Evolutionary conservation across 2,329 filamentous ascomycete genomes (phyloP).

Genomic region (Cordyceps fumosorosea): DNA sequence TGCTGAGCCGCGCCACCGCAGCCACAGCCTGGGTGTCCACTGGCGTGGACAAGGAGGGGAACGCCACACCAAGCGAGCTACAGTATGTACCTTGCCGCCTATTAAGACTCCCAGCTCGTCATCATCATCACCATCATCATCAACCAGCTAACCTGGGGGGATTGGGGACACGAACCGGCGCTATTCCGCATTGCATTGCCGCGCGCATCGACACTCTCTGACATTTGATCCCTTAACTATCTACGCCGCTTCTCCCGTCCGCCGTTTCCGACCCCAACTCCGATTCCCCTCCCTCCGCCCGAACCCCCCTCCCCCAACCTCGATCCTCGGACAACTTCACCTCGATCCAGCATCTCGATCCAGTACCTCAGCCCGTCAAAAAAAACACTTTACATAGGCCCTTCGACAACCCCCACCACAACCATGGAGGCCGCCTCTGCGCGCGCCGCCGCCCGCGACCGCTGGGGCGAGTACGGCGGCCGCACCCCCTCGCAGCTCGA

Average conservation of each 20-base stretch:
- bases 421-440: constrained; percentile 91
- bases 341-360: background rate
- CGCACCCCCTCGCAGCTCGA: constrained; percentile 80
- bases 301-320: background rate
- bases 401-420: constrained; percentile 11
- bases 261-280: background rate
- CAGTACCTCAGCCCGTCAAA: background rate
- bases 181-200: background rate
- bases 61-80: background rate
- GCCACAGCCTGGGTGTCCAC: constrained; percentile 6
- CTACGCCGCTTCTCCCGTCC: background rate
- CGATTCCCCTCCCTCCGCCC: background rate
- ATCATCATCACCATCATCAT: background rate
- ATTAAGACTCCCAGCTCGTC: background rate
- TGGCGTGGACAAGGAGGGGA: constrained; percentile 8
- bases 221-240: background rate
- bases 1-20: background rate
- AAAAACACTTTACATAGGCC: background rate
- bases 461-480: constrained; percentile 77
- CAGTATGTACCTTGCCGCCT: too few relatives aligned
- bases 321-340: background rate
- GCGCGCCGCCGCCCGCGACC: constrained; percentile 90
- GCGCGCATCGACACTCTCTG: background rate
- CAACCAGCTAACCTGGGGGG: background rate
- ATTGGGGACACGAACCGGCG: background rate